A percentile compares a stretch with the other conserved stretches of the same genome.
phyloP scores from a whole-genome alignment of 805 yeast species.

The Ogataea trehalophila region DNA sequence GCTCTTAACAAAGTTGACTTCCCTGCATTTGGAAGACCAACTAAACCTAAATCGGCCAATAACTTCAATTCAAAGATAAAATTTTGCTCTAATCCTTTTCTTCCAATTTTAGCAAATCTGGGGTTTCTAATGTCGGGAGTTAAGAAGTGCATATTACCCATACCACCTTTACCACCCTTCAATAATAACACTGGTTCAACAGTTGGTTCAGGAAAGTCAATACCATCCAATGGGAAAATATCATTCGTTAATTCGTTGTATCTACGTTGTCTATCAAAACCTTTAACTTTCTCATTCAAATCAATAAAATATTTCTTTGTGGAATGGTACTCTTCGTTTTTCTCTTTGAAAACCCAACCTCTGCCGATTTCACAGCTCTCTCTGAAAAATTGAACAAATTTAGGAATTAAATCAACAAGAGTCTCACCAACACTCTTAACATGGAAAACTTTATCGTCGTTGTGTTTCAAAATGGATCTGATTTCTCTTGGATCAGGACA shows the following conservation, averaged over 20 bases:
- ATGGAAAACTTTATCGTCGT: slow-evolving; percentile 22
- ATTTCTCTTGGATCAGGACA: slow-evolving; percentile 63
- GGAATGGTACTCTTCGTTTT: slow-evolving; percentile 63
- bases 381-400: slow-evolving; percentile 57
- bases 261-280: slow-evolving; percentile 55
- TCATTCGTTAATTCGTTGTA: slow-evolving; percentile 59
- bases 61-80: slow-evolving; percentile 82
- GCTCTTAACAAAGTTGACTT: slow-evolving; percentile 85
- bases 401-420: slow-evolving; percentile 27
- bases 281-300: slow-evolving; percentile 57
- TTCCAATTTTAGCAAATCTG: slow-evolving; percentile 76
- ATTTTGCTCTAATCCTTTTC: slow-evolving; percentile 58
- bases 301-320: slow-evolving; percentile 62
- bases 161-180: slow-evolving; percentile 89
- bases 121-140: slow-evolving; percentile 85
- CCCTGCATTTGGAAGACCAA: slow-evolving; percentile 96
- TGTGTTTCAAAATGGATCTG: slow-evolving; percentile 15
- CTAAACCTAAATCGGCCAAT: slow-evolving; percentile 89
- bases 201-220: slow-evolving; percentile 62
- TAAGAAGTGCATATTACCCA: slow-evolving; percentile 94
- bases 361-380: slow-evolving; percentile 60
- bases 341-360: slow-evolving; percentile 88
- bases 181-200: slow-evolving; percentile 64
- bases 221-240: slow-evolving; percentile 73
- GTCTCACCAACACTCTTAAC: slow-evolving; percentile 23